Percentiles rank a stretch among this genome's conserved stretches.
Evolutionary conservation across 2,329 filamentous ascomycete genomes (phyloP).

Genomic region (Sporothrix pallida): DNA sequence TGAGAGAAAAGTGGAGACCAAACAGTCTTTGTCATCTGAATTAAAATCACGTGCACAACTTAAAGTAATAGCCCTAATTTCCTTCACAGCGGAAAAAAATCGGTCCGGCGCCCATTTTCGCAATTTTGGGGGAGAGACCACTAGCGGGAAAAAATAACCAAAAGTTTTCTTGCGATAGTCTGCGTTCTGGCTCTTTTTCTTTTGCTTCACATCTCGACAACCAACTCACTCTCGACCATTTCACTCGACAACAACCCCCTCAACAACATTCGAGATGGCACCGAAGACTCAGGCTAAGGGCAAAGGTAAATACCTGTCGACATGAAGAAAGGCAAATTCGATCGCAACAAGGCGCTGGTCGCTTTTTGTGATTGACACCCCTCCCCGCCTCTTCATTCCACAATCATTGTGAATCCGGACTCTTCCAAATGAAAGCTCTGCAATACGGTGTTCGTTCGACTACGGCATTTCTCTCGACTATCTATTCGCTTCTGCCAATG

Average conservation of each 20-base stretch:
- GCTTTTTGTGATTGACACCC: not conserved
- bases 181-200: constrained; percentile 4
- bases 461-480: constrained; percentile 13
- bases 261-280: constrained; percentile 46
- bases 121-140: not conserved
- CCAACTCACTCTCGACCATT: constrained; percentile 30
- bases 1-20: not conserved
- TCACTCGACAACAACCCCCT: constrained; percentile 34
- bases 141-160: constrained; percentile 21
- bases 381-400: not conserved
- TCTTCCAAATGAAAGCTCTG: constrained; percentile 33
- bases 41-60: constrained; percentile 6
- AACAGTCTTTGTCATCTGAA: not conserved
- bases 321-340: constrained; percentile 25
- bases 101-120: not conserved
- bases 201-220: constrained; percentile 25
- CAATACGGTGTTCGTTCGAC: constrained; percentile 29
- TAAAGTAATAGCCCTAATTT: constrained; percentile 24
- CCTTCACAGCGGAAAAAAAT: constrained; percentile 26
- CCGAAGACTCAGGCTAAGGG: constrained; percentile 47
- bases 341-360: constrained; percentile 4
- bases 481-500: constrained; percentile 4
- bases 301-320: constrained; percentile 47
- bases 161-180: constrained; percentile 24
- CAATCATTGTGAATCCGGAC: constrained; percentile 30